Conservation (phyloP, 1,284 basidiomycete species). For the Leccinum ambiguum region DNA sequence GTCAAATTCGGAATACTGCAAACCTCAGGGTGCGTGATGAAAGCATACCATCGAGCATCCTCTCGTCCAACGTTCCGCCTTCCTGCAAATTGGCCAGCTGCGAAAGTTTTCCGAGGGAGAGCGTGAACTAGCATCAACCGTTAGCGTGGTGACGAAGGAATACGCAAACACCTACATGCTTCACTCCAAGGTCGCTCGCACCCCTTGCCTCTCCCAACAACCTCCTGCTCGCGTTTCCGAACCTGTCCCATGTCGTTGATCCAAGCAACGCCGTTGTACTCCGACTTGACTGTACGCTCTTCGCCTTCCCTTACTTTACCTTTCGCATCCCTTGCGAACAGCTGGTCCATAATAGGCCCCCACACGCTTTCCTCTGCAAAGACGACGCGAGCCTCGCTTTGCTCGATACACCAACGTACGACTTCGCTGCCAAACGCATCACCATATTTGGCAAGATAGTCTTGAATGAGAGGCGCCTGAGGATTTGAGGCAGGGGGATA, state of each 20-base stretch:
- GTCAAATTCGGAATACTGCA: constrained; percentile 6
- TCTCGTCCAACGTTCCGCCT: constrained; percentile 41
- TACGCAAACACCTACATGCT: constrained; percentile 57
- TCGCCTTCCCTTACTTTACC: constrained; percentile 29
- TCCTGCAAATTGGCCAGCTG: constrained; percentile 78
- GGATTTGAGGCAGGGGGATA: constrained; percentile 67
- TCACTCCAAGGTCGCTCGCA: constrained; percentile 61
- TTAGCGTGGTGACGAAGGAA: constrained; percentile 6
- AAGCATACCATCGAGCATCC: constrained; percentile 52
- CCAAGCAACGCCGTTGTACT: constrained; percentile 73
- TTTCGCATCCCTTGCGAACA: constrained; percentile 51
- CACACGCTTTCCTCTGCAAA: constrained; percentile 31
- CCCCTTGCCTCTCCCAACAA: constrained; percentile 61
- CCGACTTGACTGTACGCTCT: constrained; percentile 11
- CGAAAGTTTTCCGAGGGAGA: constrained; percentile 89
- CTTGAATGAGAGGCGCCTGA: constrained; percentile 56
- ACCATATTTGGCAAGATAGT: constrained; percentile 81
- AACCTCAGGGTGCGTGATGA: not conserved
- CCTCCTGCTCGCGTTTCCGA: constrained; percentile 62
- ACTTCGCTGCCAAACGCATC: constrained; percentile 87
- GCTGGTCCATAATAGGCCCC: constrained; percentile 64
- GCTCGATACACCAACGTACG: constrained; percentile 85
- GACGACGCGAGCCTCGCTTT: constrained; percentile 47
- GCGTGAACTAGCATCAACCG: constrained; percentile 64
- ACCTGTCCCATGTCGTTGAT: constrained; percentile 81